These are phyloP conservation scores for Leccinum longicurvipes DNA, from an alignment of 768 basidiomycete species.

Conservation along the genomic window DNA sequence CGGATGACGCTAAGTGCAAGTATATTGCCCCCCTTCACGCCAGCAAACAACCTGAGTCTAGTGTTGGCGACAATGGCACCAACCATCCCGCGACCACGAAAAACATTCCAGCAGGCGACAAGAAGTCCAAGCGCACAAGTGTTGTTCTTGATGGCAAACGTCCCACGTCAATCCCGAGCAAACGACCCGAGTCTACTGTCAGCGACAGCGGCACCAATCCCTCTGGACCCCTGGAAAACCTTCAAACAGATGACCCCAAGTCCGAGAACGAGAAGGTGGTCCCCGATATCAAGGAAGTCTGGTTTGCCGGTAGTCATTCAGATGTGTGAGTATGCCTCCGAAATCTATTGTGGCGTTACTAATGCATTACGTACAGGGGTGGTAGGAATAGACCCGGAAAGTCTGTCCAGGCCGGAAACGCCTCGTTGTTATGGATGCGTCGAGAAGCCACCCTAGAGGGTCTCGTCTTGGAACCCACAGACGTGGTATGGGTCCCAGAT, in stretches of 20 bases:
- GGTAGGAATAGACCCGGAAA: conserved; percentile 23
- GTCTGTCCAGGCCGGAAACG: conserved; percentile 23
- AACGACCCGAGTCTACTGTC: not conserved
- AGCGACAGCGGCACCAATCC: conserved; percentile 27
- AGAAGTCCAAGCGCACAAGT: not conserved
- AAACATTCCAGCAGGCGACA: not conserved
- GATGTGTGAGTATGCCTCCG: conserved; percentile 26
- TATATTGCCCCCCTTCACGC: not conserved
- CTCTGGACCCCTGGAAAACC: not conserved
- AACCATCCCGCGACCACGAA: not conserved
- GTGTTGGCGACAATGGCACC: not conserved
- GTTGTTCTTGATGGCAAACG: not conserved
- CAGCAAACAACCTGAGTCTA: not conserved
- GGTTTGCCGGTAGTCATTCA: conserved; percentile 53
- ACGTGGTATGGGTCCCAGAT: conserved; percentile 27
- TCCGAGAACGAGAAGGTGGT: not conserved
- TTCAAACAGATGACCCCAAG: too few relatives aligned
- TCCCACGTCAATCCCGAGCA: not conserved
- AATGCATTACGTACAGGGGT: conserved; percentile 13
- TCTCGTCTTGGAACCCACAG: conserved; percentile 25
- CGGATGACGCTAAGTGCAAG: conserved; percentile 10
- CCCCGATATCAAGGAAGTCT: conserved; percentile 57
- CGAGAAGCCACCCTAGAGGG: conserved; percentile 27
- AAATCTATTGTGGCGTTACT: not conserved
- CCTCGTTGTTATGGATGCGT: conserved; percentile 34